Conservation (phyloP, 148 eudicot species). For the Fagopyrum tataricum region DNA sequence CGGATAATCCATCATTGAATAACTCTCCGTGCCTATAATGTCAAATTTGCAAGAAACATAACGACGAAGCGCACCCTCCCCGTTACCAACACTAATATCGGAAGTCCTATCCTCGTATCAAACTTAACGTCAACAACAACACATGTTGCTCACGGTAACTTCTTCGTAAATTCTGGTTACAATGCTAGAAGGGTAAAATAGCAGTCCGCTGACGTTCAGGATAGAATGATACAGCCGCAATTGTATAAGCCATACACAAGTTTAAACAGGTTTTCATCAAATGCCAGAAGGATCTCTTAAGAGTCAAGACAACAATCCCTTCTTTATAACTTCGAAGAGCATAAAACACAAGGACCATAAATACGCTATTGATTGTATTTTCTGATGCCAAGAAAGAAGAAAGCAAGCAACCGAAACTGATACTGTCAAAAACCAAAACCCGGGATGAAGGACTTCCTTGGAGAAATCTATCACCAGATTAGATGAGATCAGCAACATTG, state of each 20-base stretch:
- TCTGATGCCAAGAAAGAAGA: background rate
- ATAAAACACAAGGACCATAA: background rate
- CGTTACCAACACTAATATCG: too few species aligned
- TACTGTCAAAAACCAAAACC: background rate
- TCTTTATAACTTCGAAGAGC: background rate
- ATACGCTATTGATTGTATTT: background rate
- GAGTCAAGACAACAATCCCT: background rate
- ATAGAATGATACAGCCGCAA: background rate
- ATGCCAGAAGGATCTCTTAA: constrained; percentile 1
- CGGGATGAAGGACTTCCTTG: background rate
- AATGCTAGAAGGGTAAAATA: too few species aligned
- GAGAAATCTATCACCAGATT: constrained; percentile 1
- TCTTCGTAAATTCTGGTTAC: too few species aligned
- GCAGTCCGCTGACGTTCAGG: background rate
- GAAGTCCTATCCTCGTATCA: too few species aligned
- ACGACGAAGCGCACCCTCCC: too few species aligned
- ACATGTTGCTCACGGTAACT: too few species aligned
- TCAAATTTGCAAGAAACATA: too few species aligned
- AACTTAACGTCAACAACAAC: too few species aligned
- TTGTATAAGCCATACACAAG: background rate
- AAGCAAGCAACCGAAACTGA: background rate
- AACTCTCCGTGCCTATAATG: too few species aligned
- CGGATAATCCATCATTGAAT: too few species aligned
- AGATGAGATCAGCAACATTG: constrained; percentile 16
- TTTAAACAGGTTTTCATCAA: background rate